These are phyloP conservation scores for Acarospora socialis DNA, from an alignment of 2,329 filamentous ascomycete genomes.

Conservation along the genomic window DNA sequence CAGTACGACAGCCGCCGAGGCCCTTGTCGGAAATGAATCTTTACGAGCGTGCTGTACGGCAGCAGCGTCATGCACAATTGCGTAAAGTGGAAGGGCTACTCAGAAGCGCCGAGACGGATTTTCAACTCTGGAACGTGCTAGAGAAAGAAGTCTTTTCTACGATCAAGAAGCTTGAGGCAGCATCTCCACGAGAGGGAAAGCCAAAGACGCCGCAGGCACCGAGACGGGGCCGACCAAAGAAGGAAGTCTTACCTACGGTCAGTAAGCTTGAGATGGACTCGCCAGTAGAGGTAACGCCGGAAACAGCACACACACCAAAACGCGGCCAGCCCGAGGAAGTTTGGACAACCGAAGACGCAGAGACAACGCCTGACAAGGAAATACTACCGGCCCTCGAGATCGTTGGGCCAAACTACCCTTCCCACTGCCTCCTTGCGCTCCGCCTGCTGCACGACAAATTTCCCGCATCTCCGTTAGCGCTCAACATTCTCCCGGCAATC, in stretches of 20 bases:
- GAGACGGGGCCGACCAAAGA: slow-evolving; percentile 2
- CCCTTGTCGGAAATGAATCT: no score
- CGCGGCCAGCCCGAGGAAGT: no score
- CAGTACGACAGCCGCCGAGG: no score
- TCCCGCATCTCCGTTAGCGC: slow-evolving; percentile 26
- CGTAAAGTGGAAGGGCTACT: no score
- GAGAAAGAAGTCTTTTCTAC: slow-evolving; percentile 27
- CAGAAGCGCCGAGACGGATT: slow-evolving; percentile 19
- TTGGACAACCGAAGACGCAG: no score
- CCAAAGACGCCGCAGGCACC: slow-evolving; percentile 2
- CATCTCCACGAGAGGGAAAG: slow-evolving; percentile 4
- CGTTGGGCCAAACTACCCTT: slow-evolving; percentile 22
- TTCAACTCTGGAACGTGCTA: slow-evolving; percentile 26
- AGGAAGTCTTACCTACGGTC: no score
- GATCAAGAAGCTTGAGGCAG: slow-evolving; percentile 18
- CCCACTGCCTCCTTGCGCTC: slow-evolving; percentile 27
- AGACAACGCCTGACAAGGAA: no score
- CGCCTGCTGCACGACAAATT: slow-evolving; percentile 26
- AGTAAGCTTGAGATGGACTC: no score
- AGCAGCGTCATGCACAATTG: no score
- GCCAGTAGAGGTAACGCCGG: no score
- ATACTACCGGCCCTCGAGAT: slow-evolving; percentile 6
- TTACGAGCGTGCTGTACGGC: no score
- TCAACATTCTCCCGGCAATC: slow-evolving; percentile 27
- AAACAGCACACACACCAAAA: no score